A percentile compares a stretch with the other conserved stretches of the same genome.
These are phyloP conservation scores for Gamsiella multidivaricata DNA, from an alignment of 192 early-diverging fungal species.

Conservation along the genomic window DNA sequence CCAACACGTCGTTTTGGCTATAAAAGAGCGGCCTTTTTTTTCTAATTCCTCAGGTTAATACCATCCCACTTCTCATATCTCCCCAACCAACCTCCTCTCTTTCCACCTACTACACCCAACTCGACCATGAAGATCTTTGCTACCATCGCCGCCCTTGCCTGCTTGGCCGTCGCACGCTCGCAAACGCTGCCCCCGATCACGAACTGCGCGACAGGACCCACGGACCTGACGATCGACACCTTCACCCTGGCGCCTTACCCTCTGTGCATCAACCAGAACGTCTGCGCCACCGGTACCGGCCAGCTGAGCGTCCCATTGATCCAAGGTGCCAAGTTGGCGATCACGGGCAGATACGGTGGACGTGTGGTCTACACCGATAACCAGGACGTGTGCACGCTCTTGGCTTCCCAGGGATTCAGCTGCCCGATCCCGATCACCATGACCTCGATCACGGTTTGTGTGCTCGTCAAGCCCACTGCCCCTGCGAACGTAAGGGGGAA, in stretches of 20 bases:
- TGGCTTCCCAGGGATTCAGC: slow-evolving; percentile 3
- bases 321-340: slow-evolving; percentile 1
- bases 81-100: slow-evolving; percentile 1
- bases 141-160: slow-evolving; percentile 18
- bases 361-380: slow-evolving; percentile 29
- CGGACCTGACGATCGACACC: slow-evolving; percentile 10
- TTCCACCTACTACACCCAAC: not conserved
- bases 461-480: slow-evolving; percentile 27
- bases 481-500: slow-evolving; percentile 31
- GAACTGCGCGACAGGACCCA: slow-evolving; percentile 17
- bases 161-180: not conserved
- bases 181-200: slow-evolving; percentile 4
- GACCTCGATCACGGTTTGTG: slow-evolving; percentile 32
- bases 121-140: slow-evolving; percentile 39
- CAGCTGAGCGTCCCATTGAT: slow-evolving; percentile 12
- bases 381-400: slow-evolving; percentile 15
- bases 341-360: slow-evolving; percentile 15
- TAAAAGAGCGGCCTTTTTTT: no score
- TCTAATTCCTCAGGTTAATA: no score
- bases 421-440: slow-evolving; percentile 26
- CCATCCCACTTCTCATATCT: not conserved
- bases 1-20: no score
- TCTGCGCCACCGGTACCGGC: slow-evolving; percentile 24
- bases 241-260: slow-evolving; percentile 29
- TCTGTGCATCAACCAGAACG: slow-evolving; percentile 9